Conservation (phyloP, 1,284 basidiomycete species). For the Chiua sp. region DNA sequence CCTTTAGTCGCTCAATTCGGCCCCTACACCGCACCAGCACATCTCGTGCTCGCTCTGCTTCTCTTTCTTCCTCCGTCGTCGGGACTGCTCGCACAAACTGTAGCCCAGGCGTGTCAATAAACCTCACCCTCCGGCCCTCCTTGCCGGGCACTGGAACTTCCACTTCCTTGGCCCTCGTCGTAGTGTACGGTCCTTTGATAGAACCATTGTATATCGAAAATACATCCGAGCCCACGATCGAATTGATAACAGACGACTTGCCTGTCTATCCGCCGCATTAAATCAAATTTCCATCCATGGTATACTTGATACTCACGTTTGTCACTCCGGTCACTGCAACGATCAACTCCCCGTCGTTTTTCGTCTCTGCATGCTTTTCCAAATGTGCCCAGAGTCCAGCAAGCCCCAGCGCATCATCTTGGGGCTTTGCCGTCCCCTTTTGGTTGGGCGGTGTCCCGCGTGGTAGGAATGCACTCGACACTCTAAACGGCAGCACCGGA, state of each 20-base stretch:
- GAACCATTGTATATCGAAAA: conserved; percentile 66
- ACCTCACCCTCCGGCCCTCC: conserved; percentile 52
- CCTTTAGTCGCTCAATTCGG: conserved; percentile 88
- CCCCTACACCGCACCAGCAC: conserved; percentile 83
- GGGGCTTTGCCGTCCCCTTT: conserved; percentile 45
- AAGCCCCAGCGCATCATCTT: conserved; percentile 64
- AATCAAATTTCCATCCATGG: conserved; percentile 7
- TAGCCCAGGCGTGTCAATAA: conserved; percentile 90
- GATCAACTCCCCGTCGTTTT: conserved; percentile 51
- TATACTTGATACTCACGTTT: conserved; percentile 56
- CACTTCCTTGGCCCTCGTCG: conserved; percentile 70
- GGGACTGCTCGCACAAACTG: conserved; percentile 57
- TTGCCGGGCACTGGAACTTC: conserved; percentile 44
- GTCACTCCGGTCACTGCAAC: conserved; percentile 80
- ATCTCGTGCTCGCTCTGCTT: conserved; percentile 63
- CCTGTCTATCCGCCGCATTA: conserved; percentile 56
- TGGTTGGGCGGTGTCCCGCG: conserved; percentile 31
- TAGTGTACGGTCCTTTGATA: conserved; percentile 70
- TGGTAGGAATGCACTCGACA: conserved; percentile 71
- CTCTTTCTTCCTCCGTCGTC: conserved; percentile 42
- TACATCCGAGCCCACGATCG: conserved; percentile 60
- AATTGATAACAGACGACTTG: conserved; percentile 86
- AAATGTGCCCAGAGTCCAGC: conserved; percentile 55
- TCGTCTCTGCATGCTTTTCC: conserved; percentile 50
- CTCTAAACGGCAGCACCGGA: conserved; percentile 84